phyloP scores from a whole-genome alignment of 768 basidiomycete species.

The Phallus indusiatus region DNA sequence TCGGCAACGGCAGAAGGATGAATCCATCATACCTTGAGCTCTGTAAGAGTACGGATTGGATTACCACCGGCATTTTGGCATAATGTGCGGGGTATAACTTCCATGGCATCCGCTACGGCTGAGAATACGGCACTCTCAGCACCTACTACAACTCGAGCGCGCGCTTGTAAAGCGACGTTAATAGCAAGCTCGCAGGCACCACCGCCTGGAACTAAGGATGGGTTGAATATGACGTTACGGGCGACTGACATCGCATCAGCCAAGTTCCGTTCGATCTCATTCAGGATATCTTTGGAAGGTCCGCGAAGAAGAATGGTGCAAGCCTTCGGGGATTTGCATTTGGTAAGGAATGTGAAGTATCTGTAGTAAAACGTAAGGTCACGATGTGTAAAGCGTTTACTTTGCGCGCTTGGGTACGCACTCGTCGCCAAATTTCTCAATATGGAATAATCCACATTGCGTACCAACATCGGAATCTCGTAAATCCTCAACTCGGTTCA shows the following conservation, averaged over 20 bases:
- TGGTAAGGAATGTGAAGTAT: constrained; percentile 96
- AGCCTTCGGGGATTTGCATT: constrained; percentile 85
- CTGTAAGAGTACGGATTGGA: constrained; percentile 86
- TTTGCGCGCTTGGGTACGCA: constrained; percentile 17
- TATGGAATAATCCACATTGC: constrained; percentile 88
- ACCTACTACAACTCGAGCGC: constrained; percentile 72
- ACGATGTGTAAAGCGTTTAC: background rate
- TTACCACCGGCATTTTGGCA: constrained; percentile 95
- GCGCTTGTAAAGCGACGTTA: constrained; percentile 74
- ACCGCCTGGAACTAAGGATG: constrained; percentile 86
- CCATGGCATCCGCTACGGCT: constrained; percentile 93
- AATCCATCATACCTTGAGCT: constrained; percentile 61
- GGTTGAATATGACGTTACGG: constrained; percentile 94
- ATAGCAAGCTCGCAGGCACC: constrained; percentile 99
- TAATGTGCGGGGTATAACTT: constrained; percentile 91
- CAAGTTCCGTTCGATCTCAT: constrained; percentile 96
- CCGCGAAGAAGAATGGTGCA: constrained; percentile 97
- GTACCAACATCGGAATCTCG: constrained; percentile 89
- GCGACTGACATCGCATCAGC: constrained; percentile 98
- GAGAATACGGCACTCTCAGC: constrained; percentile 87
- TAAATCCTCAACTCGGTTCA: constrained; percentile 92
- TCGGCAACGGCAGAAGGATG: background rate
- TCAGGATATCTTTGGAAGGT: constrained; percentile 95
- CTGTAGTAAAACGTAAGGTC: constrained; percentile 27
- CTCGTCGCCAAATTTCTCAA: constrained; percentile 98